Base-by-base conservation (phyloP, 495 filamentous ascomycete species). In the Rhizodiscina lignyota region DNA sequence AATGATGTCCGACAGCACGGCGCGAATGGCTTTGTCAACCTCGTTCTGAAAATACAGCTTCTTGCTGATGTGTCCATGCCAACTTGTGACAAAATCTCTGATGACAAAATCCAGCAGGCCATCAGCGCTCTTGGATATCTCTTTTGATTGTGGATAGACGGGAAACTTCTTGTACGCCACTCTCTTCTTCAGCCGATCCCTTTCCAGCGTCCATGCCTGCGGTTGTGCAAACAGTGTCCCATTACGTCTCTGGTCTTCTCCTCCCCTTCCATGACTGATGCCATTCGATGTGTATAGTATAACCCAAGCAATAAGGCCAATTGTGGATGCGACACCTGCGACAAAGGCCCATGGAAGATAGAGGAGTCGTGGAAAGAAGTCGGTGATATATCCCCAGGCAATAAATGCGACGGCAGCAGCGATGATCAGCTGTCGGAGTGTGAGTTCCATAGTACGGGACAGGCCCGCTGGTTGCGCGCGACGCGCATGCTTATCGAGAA, bases 31-130 rank as follows among this genome's bases (percentile, higher is more conserved):
- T 35, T 67, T 71, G 52, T 96, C 89, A 26, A 94, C 74, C 56
- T 94, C 80, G 48, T 89, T 76, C 23, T 70, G 53, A 47, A 99
- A 96, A 2, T 63, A 67, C 1, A 76, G 75, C 48, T 78, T 83
- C 27, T 66, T 68, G 53, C 79, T 93, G 53, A 99, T 94, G 44
- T 72, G 70, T 6, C 64, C 63, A 52, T 94, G 94, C 89, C 89
- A 99, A 8, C 76, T 76, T 22, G 66, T 68, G 24, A 99, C 68
- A 51, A 93, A 94, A 51, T 94, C 85, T 29, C 83, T 70, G 31
- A 81, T 61, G 35, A 92, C 68, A 23, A 80, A 62, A 18, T 76
- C 69, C 22, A 99, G 64, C 18, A 96, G 55, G 34, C 76, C 72
- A 55, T 96, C 84, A 38, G 94, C 58, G 18, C 73, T 74, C 44